These are phyloP conservation scores for Domatiomyces globalis DNA, from an alignment of 2,329 filamentous ascomycete species.

Conservation along the genomic window DNA sequence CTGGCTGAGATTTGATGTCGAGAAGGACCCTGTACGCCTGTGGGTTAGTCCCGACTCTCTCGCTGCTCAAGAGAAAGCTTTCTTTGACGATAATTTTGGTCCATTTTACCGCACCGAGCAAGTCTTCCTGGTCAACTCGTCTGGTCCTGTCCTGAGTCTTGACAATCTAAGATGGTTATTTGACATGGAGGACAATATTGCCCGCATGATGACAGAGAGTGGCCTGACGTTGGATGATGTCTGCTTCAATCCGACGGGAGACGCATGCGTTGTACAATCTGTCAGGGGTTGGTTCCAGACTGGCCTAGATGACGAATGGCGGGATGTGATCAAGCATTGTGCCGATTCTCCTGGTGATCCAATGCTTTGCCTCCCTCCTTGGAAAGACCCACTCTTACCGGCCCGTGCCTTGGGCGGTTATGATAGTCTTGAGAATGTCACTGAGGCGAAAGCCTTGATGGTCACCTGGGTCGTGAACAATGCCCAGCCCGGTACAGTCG, in stretches of 20 bases:
- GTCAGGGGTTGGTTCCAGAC: slow-evolving; percentile 76
- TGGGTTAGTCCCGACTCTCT: slow-evolving; percentile 94
- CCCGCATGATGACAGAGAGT: slow-evolving; percentile 55
- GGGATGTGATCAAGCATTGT: slow-evolving; percentile 56
- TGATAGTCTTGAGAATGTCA: slow-evolving; percentile 42
- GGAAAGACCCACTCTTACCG: slow-evolving; percentile 75
- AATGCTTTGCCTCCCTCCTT: slow-evolving; percentile 64
- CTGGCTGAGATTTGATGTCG: slow-evolving; percentile 78
- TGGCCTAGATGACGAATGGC: slow-evolving; percentile 54
- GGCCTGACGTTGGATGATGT: slow-evolving; percentile 64
- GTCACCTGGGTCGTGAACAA: slow-evolving; percentile 94
- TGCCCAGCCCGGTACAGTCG: slow-evolving; percentile 55
- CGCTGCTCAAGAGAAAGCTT: slow-evolving; percentile 82
- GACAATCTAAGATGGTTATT: slow-evolving; percentile 92
- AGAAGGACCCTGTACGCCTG: slow-evolving; percentile 74
- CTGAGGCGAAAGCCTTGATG: slow-evolving; percentile 63
- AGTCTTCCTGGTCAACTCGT: slow-evolving; percentile 85
- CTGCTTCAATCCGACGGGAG: slow-evolving; percentile 83
- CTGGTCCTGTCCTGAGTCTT: slow-evolving; percentile 62
- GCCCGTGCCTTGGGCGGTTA: slow-evolving; percentile 78
- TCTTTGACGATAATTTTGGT: slow-evolving; percentile 86
- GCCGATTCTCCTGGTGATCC: slow-evolving; percentile 56
- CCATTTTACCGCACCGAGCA: slow-evolving; percentile 94
- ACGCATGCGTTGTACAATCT: slow-evolving; percentile 84
- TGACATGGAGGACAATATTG: slow-evolving; percentile 66